Percentiles rank a stretch among this genome's conserved stretches.
phyloP scores from a whole-genome alignment of 805 yeast species.

The Maudiozyma turicensis region DNA sequence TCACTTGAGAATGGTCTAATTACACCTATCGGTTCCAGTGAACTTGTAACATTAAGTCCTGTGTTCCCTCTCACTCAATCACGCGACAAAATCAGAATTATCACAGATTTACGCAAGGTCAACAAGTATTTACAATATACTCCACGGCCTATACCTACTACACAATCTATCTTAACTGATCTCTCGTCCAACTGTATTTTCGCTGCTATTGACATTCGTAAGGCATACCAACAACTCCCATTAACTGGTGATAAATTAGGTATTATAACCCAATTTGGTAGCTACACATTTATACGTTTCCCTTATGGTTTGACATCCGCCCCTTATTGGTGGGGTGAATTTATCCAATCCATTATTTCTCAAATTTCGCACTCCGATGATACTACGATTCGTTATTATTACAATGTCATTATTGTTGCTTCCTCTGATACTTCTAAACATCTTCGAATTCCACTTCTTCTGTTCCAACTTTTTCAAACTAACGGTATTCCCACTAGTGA shows the following conservation, averaged over 20 bases:
- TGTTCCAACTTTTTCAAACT: not conserved
- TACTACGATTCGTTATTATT: not conserved
- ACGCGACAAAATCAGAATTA: not conserved
- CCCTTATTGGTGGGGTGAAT: constrained; percentile 2
- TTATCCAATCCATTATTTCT: not conserved
- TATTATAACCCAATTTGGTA: not conserved
- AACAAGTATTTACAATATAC: not conserved
- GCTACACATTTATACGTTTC: not conserved
- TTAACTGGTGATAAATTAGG: not conserved
- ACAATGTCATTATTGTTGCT: not conserved
- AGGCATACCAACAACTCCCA: not conserved
- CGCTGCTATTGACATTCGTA: not conserved
- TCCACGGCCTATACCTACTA: not conserved
- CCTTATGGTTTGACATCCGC: constrained; percentile 2
- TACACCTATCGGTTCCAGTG: not conserved
- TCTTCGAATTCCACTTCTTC: not conserved
- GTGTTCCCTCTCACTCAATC: constrained; percentile 2
- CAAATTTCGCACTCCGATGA: not conserved
- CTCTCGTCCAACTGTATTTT: not conserved
- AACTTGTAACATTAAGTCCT: constrained; percentile 2
- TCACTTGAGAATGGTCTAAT: constrained; percentile 2
- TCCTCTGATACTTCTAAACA: not conserved
- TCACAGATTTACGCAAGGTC: not conserved
- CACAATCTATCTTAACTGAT: not conserved
- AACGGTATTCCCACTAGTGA: constrained; percentile 1